phyloP scores from a whole-genome alignment of 2,329 filamentous ascomycete species.

The Nemania abortiva region DNA sequence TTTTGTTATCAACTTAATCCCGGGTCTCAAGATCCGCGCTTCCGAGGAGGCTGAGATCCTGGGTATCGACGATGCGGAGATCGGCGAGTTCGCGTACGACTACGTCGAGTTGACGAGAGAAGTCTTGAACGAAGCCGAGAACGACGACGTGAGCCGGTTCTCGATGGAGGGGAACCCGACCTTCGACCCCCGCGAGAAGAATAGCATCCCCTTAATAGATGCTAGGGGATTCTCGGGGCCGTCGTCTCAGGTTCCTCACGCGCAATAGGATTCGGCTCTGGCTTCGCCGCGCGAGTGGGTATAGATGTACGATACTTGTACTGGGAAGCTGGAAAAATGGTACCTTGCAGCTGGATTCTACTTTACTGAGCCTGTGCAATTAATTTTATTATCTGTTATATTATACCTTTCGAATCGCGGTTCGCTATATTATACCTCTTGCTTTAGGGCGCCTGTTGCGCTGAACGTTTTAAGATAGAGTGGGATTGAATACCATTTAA shows the following conservation, averaged over 20 bases:
- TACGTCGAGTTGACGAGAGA: constrained; percentile 80
- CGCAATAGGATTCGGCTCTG: constrained; percentile 36
- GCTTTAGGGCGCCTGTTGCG: not conserved
- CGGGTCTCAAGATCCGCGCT: constrained; percentile 79
- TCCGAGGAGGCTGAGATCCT: constrained; percentile 83
- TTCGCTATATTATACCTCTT: constrained; percentile 11
- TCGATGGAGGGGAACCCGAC: constrained; percentile 55
- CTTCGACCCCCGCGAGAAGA: constrained; percentile 62
- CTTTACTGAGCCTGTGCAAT: not conserved
- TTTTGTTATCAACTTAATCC: constrained; percentile 82
- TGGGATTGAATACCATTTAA: not conserved
- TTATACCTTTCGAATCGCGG: constrained; percentile 6
- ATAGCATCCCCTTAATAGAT: constrained; percentile 63
- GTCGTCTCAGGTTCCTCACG: constrained; percentile 51
- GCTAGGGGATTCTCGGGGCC: constrained; percentile 56
- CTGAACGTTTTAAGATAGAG: not conserved
- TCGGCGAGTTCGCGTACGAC: constrained; percentile 96
- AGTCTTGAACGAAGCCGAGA: constrained; percentile 62
- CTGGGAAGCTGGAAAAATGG: constrained; percentile 19
- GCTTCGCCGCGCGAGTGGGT: not conserved
- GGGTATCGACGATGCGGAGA: constrained; percentile 89
- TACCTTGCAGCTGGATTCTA: constrained; percentile 3
- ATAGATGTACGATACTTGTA: constrained; percentile 31
- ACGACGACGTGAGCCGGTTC: constrained; percentile 59
- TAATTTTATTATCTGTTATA: constrained; percentile 14